Conservation (phyloP, 768 basidiomycete species). For the Gelatoporia subvermispora region DNA sequence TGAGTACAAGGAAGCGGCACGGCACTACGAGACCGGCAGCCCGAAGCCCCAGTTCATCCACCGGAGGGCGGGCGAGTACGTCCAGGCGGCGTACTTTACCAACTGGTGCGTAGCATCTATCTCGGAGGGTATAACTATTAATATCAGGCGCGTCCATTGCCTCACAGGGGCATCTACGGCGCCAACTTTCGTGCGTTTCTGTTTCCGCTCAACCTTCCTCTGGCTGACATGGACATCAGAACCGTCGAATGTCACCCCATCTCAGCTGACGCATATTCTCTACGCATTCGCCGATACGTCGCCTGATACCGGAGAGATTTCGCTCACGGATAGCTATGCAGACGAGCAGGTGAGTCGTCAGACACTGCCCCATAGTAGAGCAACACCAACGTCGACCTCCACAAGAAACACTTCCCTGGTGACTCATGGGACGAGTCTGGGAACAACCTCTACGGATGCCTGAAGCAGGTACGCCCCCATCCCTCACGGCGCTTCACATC, state of each 20-base stretch:
- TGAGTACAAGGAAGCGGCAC: constrained; percentile 37
- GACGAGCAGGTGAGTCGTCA: constrained; percentile 51
- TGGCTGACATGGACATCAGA: constrained; percentile 33
- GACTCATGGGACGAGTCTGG: constrained; percentile 74
- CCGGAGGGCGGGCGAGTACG: constrained; percentile 26
- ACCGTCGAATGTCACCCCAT: constrained; percentile 56
- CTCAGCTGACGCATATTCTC: constrained; percentile 67
- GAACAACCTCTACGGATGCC: constrained; percentile 74
- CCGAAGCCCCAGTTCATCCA: constrained; percentile 37
- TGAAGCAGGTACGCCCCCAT: constrained; percentile 57
- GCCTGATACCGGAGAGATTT: constrained; percentile 53
- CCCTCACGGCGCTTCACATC: background rate
- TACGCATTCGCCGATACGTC: constrained; percentile 79
- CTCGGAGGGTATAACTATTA: background rate
- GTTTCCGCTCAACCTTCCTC: background rate
- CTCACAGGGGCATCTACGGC: constrained; percentile 25
- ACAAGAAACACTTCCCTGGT: constrained; percentile 67
- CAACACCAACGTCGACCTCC: no score
- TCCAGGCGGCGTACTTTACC: constrained; percentile 45
- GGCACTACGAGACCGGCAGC: constrained; percentile 25
- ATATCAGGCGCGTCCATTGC: background rate
- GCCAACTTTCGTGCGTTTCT: constrained; percentile 25
- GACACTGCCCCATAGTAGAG: no score
- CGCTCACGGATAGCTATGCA: constrained; percentile 68
- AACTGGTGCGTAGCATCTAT: constrained; percentile 35